phyloP scores from a whole-genome alignment of 495 filamentous ascomycete genomes.

The Neurospora sp. region DNA sequence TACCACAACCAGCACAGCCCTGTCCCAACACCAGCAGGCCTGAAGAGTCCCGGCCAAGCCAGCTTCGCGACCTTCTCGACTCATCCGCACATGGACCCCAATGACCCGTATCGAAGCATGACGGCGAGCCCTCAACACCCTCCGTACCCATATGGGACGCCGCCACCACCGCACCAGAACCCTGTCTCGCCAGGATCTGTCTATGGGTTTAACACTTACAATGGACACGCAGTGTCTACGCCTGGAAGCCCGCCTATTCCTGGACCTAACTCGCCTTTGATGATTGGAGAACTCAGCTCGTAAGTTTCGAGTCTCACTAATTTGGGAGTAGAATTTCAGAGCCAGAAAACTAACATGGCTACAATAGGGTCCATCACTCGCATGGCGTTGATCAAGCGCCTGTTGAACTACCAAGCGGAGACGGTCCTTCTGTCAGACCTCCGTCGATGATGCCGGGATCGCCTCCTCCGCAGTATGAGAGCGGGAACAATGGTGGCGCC shows the following conservation, averaged over 20 bases:
- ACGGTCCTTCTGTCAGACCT: background rate
- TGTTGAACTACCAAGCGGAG: background rate
- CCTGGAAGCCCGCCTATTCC: conserved; percentile 1
- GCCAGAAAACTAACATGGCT: no score
- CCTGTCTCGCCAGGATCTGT: background rate
- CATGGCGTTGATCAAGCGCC: background rate
- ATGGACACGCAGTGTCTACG: background rate
- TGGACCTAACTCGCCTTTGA: background rate
- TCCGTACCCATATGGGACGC: conserved; percentile 2
- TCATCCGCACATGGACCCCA: background rate
- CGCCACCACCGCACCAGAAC: conserved; percentile 4
- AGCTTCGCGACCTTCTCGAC: conserved; percentile 11
- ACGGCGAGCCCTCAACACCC: conserved; percentile 3
- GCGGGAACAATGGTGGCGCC: background rate
- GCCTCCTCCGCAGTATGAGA: background rate
- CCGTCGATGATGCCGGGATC: background rate
- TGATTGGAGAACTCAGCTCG: background rate
- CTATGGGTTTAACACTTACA: background rate
- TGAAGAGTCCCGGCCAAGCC: conserved; percentile 21
- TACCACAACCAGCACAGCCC: conserved; percentile 7
- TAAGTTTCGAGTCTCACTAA: background rate
- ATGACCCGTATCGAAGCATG: conserved; percentile 7
- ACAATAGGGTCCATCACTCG: background rate
- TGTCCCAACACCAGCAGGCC: background rate
- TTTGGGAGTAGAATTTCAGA: no score